phyloP scores from a whole-genome alignment of 2,329 filamentous ascomycete genomes.

The Arthrobotrys sinensis region DNA sequence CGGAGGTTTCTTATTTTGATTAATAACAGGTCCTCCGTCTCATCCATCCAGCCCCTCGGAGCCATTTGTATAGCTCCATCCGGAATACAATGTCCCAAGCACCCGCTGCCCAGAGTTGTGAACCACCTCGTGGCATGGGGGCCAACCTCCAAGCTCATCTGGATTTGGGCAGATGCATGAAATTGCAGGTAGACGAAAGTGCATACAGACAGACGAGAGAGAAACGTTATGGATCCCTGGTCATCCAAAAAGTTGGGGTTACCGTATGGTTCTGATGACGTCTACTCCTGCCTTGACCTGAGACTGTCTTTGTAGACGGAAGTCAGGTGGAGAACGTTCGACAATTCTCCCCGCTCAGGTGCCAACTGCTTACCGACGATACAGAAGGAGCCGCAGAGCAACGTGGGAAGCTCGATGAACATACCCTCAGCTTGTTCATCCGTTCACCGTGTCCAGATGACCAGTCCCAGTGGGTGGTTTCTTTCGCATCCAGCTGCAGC shows the following conservation, averaged over 20 bases:
- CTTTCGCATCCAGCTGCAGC: constrained; percentile 21
- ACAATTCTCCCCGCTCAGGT: constrained; percentile 24
- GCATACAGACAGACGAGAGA: constrained; percentile 1
- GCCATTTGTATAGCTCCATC: constrained; percentile 14
- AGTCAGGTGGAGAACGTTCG: constrained; percentile 40
- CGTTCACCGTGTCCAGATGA: constrained; percentile 13
- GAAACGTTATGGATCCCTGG: constrained; percentile 29
- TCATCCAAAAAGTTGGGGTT: constrained; percentile 12
- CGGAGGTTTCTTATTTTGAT: constrained; percentile 7
- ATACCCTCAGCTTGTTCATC: neutral
- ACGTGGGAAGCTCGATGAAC: constrained; percentile 17
- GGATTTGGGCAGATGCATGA: constrained; percentile 27
- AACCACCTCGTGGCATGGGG: constrained; percentile 16
- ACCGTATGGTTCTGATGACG: constrained; percentile 14
- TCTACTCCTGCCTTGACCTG: neutral
- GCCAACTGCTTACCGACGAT: constrained; percentile 7
- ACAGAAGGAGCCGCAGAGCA: neutral
- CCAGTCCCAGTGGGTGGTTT: constrained; percentile 11
- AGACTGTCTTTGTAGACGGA: neutral
- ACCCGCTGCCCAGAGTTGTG: constrained; percentile 9
- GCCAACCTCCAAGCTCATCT: constrained; percentile 4
- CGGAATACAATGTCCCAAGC: constrained; percentile 18
- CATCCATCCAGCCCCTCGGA: constrained; percentile 1
- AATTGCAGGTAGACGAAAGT: constrained; percentile 18
- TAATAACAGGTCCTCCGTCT: constrained; percentile 13